Evolutionary conservation across 768 basidiomycete species (phyloP), one percentile per base, ranked within the genome.

Genomic region (Phylloporus rhodoxanthus): DNA sequence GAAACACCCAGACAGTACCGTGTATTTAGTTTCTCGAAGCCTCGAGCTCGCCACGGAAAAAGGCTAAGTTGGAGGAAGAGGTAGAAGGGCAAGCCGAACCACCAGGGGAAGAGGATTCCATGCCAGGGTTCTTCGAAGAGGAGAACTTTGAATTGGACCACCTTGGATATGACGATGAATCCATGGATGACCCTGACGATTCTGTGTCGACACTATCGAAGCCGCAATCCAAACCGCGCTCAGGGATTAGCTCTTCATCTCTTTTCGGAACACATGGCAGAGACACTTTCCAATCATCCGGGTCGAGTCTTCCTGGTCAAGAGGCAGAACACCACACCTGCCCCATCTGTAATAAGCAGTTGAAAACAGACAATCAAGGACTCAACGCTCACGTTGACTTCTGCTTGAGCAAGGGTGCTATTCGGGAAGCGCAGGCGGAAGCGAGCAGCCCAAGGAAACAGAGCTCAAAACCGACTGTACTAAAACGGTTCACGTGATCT

Each of bases 341-440:
- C 65, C 91, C 93, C 4, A 72, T 93, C 20, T 94, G 90, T 58
- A 62, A 68, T 21, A 81, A 79, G 61, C 63, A 68, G 11, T 63
- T 91, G 47, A 70, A 76, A 52, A 80, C 77, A 1, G 82, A 91
- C 63, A 96, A 96, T 62, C 73, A 77, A 42, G 83, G 78, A 5
- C 68, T 96, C 29, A 95, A 96, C 61, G 73, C 79, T n/a, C 92
- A 96, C 59, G 75, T 96, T 38, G 92, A 96, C 66, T 87, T 84
- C 59, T 96, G 93, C 61, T 66, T 96, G 44, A 93, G 88, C 63
- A 79, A 81, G 50, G 79, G 77, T 20, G 86, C 81, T 2, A 92
- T 95, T 53, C 69, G 77, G 51, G 78, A 87, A 58, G 87, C 87
- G 0, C 85, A 87, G 48, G 60, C 57, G 0, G 59, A 62, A 46